Evolutionary conservation across 2,329 filamentous ascomycete species (phyloP), one percentile per base, ranked within the genome.

Genomic region (Beauveria rudraprayagi): DNA sequence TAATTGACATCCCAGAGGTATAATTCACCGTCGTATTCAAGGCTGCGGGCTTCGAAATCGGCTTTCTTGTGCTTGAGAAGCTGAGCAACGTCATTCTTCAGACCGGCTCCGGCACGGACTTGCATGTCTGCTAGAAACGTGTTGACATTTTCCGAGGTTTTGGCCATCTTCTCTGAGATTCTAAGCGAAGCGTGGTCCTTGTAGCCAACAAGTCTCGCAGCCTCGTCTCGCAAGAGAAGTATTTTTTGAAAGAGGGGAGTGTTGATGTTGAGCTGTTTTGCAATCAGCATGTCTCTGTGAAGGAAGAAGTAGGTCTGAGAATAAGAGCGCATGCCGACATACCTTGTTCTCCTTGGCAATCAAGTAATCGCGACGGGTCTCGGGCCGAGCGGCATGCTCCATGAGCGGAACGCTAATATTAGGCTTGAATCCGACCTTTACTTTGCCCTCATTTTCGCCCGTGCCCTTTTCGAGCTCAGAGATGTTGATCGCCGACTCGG

Each of bases 131-230:
- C 81, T 6, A 94, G 76, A 72, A 94, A 93, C 57, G 85, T 81
- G 65, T 87, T 82, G 11, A 94, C 90, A 0, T 83, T 88, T 68
- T 84, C 81, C 2, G 88, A 81, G 1, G 81, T 86, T 79, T 92
- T 92, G 50, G 90, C 89, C 90, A 94, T 94, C 80, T 92, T 93
- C 68, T 90, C 86, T 69, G 92, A 89, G 46, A 94, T 87, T 53
- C 83, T 79, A 71, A 92, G 87, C 52, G 85, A 82, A 22, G 90
- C 90, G 70, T 93, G 89, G 69, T 91, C 85, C 8, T 84, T 80
- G 72, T 92, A 94, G 14, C 89, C 89, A 1, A 94, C 79, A 53
- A 94, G 79, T 56, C 88, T 83, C 11, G 90, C 90, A 24, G 85
- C 88, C 73, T 93, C 89, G 67, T 93, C 89, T 16, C 91, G 86